These are phyloP conservation scores for Rhodosporidiobolus sp. DNA, from an alignment of 768 basidiomycete species.

Conservation along the genomic window DNA sequence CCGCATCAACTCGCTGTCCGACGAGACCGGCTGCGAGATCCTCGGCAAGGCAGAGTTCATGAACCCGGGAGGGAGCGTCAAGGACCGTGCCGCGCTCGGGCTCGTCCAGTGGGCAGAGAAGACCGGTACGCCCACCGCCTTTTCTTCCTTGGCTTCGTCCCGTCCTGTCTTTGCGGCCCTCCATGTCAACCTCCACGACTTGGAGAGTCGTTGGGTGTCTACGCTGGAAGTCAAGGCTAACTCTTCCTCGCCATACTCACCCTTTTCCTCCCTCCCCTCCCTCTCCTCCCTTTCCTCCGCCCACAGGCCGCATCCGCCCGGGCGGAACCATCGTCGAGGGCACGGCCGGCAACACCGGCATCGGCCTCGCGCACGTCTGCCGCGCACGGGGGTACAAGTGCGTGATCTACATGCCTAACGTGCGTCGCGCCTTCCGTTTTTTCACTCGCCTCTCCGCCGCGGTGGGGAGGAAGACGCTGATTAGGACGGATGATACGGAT, in stretches of 20 bases:
- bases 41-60: constrained; percentile 98
- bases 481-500: neutral
- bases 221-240: too few relatives aligned
- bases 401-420: constrained; percentile 98
- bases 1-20: constrained; percentile 72
- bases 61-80: constrained; percentile 96
- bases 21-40: constrained; percentile 76
- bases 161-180: neutral
- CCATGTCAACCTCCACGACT: too few relatives aligned
- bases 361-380: constrained; percentile 69
- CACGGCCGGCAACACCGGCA: constrained; percentile 90
- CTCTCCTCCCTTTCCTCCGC: neutral
- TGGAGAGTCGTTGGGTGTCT: too few relatives aligned
- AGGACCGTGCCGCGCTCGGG: constrained; percentile 92
- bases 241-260: too few relatives aligned
- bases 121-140: constrained; percentile 60
- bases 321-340: constrained; percentile 98
- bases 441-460: neutral
- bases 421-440: constrained; percentile 53
- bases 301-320: constrained; percentile 63
- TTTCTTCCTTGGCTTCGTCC: neutral
- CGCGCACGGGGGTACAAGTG: constrained; percentile 89
- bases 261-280: neutral
- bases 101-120: constrained; percentile 82
- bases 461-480: neutral